Conservation (phyloP, 768 basidiomycete species). For the Suillus variegatus region DNA sequence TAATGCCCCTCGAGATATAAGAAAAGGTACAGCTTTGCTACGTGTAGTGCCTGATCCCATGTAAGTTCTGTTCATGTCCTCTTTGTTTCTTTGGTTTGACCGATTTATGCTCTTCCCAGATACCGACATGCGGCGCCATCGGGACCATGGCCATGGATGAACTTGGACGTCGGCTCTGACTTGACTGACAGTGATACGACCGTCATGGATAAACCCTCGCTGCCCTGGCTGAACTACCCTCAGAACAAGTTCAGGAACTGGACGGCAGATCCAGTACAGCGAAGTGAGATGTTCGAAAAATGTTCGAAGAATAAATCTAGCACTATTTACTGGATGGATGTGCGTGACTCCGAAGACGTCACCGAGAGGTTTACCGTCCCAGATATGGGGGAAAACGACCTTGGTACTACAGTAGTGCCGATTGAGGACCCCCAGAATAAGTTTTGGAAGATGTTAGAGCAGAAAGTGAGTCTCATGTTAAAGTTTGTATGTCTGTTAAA, state of each 20-base stretch:
- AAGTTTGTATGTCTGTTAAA: background rate
- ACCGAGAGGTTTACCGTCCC: conserved; percentile 13
- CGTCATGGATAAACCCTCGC: background rate
- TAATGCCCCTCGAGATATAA: background rate
- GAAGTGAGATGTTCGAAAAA: conserved; percentile 31
- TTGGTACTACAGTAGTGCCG: conserved; percentile 1
- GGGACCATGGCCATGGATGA: conserved; percentile 38
- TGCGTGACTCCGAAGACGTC: background rate
- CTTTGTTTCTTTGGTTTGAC: background rate
- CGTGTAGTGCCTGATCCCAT: background rate
- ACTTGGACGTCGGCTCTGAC: conserved; percentile 6
- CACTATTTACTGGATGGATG: conserved; percentile 27
- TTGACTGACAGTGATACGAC: no score
- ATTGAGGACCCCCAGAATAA: conserved; percentile 15
- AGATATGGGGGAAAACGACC: background rate
- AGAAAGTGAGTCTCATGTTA: conserved; percentile 31
- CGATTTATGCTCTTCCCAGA: background rate
- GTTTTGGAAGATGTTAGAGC: conserved; percentile 36
- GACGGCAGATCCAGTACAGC: conserved; percentile 29
- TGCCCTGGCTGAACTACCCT: conserved; percentile 22
- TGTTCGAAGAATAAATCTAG: conserved; percentile 19
- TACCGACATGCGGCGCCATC: conserved; percentile 24
- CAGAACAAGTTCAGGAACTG: conserved; percentile 33
- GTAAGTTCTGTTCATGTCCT: background rate
- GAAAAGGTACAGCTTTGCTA: background rate